These are phyloP conservation scores for Fistulifera pelliculosa DNA, from an alignment of 108 stramenopile species.

Conservation along the genomic window DNA sequence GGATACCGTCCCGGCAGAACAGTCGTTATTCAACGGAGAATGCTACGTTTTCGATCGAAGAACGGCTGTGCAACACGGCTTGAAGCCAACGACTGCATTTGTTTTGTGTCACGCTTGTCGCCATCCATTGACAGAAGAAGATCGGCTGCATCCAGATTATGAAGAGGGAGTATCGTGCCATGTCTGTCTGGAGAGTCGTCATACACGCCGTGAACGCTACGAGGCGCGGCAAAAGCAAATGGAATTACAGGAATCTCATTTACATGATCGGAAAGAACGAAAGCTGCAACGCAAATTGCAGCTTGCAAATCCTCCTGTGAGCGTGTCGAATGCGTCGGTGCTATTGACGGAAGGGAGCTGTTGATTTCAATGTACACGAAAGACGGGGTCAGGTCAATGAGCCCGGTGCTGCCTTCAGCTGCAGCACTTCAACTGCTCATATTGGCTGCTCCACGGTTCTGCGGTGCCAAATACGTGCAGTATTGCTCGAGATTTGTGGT, in stretches of 20 bases:
- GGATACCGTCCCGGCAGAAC: constrained; percentile 34
- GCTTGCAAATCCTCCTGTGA: too few species aligned
- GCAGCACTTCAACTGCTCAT: too few species aligned
- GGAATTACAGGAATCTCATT: not conserved
- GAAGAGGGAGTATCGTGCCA: constrained; percentile 36
- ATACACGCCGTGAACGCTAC: constrained; percentile 6
- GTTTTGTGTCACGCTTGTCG: constrained; percentile 68
- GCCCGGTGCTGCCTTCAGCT: too few species aligned
- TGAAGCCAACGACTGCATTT: constrained; percentile 40
- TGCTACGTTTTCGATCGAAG: constrained; percentile 86
- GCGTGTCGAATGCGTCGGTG: too few species aligned
- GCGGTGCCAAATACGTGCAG: too few species aligned
- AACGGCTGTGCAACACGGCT: constrained; percentile 61
- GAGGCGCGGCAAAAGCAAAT: constrained; percentile 4
- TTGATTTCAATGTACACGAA: too few species aligned
- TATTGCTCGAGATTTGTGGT: too few species aligned
- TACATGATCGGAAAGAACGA: too few species aligned
- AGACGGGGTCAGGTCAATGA: too few species aligned
- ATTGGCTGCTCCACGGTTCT: too few species aligned
- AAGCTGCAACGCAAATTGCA: too few species aligned
- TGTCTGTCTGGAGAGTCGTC: constrained; percentile 17
- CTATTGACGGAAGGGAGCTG: too few species aligned
- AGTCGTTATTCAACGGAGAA: constrained; percentile 63
- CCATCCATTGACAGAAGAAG: constrained; percentile 38
- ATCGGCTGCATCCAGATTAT: constrained; percentile 26